Evolutionary conservation across 1,284 basidiomycete species (phyloP).

Genomic region (Malassezia caprae): DNA sequence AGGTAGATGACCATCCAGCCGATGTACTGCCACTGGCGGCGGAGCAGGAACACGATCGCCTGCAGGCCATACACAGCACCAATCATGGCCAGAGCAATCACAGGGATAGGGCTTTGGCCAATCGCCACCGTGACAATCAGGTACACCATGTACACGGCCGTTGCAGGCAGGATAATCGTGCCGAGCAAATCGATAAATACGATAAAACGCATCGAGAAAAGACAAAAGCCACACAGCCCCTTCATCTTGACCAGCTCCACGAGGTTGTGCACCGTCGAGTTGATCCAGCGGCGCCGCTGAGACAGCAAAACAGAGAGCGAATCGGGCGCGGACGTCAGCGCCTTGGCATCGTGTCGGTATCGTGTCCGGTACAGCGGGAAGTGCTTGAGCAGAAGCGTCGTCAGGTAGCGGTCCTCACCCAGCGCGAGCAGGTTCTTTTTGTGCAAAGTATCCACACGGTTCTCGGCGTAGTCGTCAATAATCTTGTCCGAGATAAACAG

Average conservation of each 20-base stretch:
- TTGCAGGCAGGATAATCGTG: constrained; percentile 78
- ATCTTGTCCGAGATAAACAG: constrained; percentile 63
- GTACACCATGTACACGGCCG: constrained; percentile 64
- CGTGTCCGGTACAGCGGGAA: constrained; percentile 62
- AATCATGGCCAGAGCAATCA: constrained; percentile 76
- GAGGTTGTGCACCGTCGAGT: constrained; percentile 95
- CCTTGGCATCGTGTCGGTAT: constrained; percentile 84
- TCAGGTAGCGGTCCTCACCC: constrained; percentile 96
- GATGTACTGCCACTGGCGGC: constrained; percentile 47
- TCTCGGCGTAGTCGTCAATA: constrained; percentile 86
- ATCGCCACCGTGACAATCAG: constrained; percentile 38
- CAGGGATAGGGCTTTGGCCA: constrained; percentile 29
- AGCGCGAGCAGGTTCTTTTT: constrained; percentile 79
- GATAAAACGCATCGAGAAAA: constrained; percentile 89
- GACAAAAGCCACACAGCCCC: constrained; percentile 85
- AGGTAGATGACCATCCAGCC: constrained; percentile 52
- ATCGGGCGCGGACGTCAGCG: constrained; percentile 53
- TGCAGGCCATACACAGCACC: constrained; percentile 73
- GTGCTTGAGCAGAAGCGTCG: constrained; percentile 77
- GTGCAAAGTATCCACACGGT: constrained; percentile 89
- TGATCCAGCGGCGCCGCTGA: constrained; percentile 97
- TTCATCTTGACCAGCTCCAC: constrained; percentile 84
- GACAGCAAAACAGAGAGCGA: constrained; percentile 91
- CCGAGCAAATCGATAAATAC: constrained; percentile 79
- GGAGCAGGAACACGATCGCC: constrained; percentile 47